Evolutionary conservation across 2,329 filamentous ascomycete genomes (phyloP), one percentile per base, ranked within the genome.

Genomic region (Sporothrix globosa): DNA sequence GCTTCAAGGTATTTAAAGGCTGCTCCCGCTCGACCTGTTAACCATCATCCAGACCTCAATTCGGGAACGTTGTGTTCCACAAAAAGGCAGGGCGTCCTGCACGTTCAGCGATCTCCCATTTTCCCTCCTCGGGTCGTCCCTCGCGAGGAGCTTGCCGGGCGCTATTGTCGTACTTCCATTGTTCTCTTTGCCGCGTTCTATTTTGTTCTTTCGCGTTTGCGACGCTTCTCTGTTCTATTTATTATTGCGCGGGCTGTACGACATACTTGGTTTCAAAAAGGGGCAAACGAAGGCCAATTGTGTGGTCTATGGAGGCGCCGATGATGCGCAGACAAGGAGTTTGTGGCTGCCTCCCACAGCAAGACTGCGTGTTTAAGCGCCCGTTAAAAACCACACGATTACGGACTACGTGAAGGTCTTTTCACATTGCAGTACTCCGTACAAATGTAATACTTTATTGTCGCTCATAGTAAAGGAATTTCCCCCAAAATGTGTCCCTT

Each of bases 331-430:
- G 58, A 46, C 58, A 63, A 13, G 56, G 19, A 44, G 54, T 19
- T 17, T 44, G 58, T 63, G 58, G 58, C 41, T 63, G 56, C 34
- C 58, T 63, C 58, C 19, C n/a, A 27, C 58, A 63, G 39, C 56
- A 39, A 46, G 19, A 24, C 39, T 7, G 56, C 27, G 30, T 3
- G 30, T 27, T 46, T 46, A 63, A 44, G 58, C 58, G 58, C 58
- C 58, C 21, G 34, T 63, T 21, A 46, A 21, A 21, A 63, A 24
- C 41, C 58, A 17, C 5, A n/a, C n/a, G 44, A 24, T 24, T 61
- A 44, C 56, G 34, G 41, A 13, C 2, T 60, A 41, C 56, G 24
- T 39, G 19, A 34, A 19, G 11, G 34, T 21, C 24, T 17, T 46
- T 39, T 19, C 21, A 44, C 39, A 7, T 46, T 63, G 2, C 39